Base-by-base conservation (phyloP, 2,329 filamentous ascomycete genomes). In the Aaosphaeria pasadenensis region DNA sequence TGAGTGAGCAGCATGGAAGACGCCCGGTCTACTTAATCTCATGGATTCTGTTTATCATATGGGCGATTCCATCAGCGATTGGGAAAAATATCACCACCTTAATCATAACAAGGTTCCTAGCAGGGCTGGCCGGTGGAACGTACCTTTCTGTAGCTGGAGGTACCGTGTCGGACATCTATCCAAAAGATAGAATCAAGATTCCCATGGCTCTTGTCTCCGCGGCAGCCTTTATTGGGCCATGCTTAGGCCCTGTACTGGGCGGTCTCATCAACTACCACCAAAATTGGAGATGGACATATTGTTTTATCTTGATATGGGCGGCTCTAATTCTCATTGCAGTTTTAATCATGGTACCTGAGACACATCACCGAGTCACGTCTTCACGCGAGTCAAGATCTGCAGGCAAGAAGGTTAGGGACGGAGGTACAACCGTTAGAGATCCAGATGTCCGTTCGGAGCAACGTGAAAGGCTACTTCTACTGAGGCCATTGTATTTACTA, bases 401-500 rank as follows among this genome's bases (percentile, higher is more conserved):
- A 24, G 17, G 17, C 17, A 24, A 24, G 29, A 35, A 40, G 13
- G 24, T 29, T 43, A 43, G 31, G 9, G 31, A 24, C 17, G 3
- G 2, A 24, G 17, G 17, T 24, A 3, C 17, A 24, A 24, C 17
- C 17, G 17, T 24, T 24, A 3, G 2, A 24, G 17, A 24, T 24
- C 17, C 17, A 24, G 17, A 24, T 3, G 17, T 24, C 17, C 17
- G 17, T 24, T 24, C 17, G 17, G 17, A 24, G 17, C 17, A 24
- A 24, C 17, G 17, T 24, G 17, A 24, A 2, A 24, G 17, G 17
- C 17, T 9, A 5, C 31, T 13, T 31, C 78, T 87, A 42, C 9
- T 89, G 94, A 71, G 87, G 87, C 47, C 95, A 95, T 88, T 86
- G 84, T 46, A 73, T 91, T 43, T 82, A 83, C 54, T 81, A 95